Base-by-base conservation (phyloP, 108 stramenopile species). In the Tribonema minus region DNA sequence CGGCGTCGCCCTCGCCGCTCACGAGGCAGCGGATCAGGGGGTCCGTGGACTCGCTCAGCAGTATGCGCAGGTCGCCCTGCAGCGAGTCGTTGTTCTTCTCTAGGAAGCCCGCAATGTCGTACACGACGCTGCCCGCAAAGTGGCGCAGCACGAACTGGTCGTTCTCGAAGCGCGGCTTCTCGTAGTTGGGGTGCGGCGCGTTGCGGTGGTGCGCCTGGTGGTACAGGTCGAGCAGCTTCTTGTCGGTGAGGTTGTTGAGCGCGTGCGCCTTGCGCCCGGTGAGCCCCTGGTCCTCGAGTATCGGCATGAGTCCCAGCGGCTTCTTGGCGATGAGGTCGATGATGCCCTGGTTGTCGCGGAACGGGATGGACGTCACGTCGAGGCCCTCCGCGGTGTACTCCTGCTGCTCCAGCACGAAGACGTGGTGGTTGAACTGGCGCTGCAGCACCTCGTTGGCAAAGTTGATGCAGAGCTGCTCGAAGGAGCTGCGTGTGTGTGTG, bases 391-490 rank as follows among this genome's bases (percentile, higher is more conserved):
- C 90, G 70, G 90, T 90, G 79, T 99, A 99, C 76, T 93, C 93
- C 78, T 92, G 84, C 81, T 99, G 96, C 82, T 99, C 98, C 29
- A 82, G 77, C 86, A 83, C 95, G 87, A 99, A 97, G 1, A 97
- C 95, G 71, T 91, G 95, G 80, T 93, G 90, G 77, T 99, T 99
- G 89, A 99, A 99, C 76, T 96, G 96, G 81, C 97, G 95, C 83
- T 99, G 98, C 31, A 99, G 86, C 23, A 93, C 92, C 82, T 99
- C 98, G 88, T 99, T 99, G 59, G 95, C 92, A 80, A 92, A 97
- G 85, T 99, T 99, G 86, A 99, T 99, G 76, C 95, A 98, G 40
- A 99, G 89, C 88, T 99, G 97, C 60, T 86, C 86, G 37, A 88
- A n/a, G n/a, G n/a, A 85, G 81, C 74, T 66, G 30, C 23, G 4